Conservation (phyloP, 2,329 filamentous ascomycete species). For the Cladosporium sp. region DNA sequence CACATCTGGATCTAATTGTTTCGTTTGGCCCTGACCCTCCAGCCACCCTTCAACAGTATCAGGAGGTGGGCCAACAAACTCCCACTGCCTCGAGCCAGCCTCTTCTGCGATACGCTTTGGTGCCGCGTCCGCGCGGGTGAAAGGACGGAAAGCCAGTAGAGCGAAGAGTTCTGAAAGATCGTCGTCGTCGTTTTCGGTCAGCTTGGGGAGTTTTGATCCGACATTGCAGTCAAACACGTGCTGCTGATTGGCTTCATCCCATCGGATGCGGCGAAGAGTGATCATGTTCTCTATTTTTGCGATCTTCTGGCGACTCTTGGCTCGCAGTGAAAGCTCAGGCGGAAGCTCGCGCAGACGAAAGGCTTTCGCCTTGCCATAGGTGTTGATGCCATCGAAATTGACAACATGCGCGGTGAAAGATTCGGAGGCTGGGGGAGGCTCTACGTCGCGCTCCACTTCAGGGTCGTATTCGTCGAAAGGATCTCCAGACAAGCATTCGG, state of each 20-base stretch:
- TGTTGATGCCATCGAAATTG: constrained; percentile 12
- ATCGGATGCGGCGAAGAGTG: constrained; percentile 17
- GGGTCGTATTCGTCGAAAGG: constrained; percentile 14
- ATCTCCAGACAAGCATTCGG: constrained; percentile 20
- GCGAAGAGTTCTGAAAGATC: constrained; percentile 6
- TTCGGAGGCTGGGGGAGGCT: background rate
- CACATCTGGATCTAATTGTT: constrained; percentile 15
- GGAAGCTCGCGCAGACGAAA: constrained; percentile 17
- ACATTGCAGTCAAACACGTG: constrained; percentile 25
- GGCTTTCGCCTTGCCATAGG: constrained; percentile 9
- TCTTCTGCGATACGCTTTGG: background rate
- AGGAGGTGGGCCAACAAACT: constrained; percentile 10
- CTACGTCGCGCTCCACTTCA: background rate
- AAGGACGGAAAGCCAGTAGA: background rate
- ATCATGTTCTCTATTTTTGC: background rate
- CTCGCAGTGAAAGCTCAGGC: constrained; percentile 1
- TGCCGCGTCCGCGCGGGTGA: background rate
- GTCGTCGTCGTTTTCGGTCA: background rate
- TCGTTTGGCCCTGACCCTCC: constrained; percentile 20
- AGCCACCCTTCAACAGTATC: constrained; percentile 22
- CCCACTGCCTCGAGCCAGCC: background rate
- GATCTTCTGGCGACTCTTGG: background rate
- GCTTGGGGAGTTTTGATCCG: constrained; percentile 9
- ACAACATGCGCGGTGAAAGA: constrained; percentile 15
- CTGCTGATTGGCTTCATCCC: constrained; percentile 6